Conservation (phyloP, 2,329 filamentous ascomycete species). For the Ceratocystiopsis minuta region DNA sequence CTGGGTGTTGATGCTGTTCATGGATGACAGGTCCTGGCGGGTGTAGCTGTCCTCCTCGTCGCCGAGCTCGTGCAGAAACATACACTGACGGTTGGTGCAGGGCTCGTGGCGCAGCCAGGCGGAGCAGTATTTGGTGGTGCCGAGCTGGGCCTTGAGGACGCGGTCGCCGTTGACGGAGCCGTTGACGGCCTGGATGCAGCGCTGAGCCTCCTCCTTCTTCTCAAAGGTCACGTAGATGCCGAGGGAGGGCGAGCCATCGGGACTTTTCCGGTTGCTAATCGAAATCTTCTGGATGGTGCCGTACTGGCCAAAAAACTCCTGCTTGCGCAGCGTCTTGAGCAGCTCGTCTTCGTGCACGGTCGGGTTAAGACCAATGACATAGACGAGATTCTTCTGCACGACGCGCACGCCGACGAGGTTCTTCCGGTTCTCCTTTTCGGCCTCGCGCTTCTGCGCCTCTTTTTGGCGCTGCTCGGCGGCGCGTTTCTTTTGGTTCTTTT, state of each 20-base stretch:
- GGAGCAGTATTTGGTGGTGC: conserved; percentile 97
- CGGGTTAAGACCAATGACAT: conserved; percentile 86
- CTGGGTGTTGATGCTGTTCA: conserved; percentile 77
- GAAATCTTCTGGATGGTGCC: conserved; percentile 98
- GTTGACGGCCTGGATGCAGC: conserved; percentile 82
- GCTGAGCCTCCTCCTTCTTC: conserved; percentile 72
- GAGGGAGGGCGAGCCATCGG: conserved; percentile 63
- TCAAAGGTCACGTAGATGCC: conserved; percentile 98
- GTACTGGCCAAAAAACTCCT: conserved; percentile 94
- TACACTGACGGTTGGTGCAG: conserved; percentile 91
- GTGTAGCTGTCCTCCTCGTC: conserved; percentile 96
- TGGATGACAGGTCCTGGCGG: conserved; percentile 79
- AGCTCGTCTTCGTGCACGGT: conserved; percentile 84
- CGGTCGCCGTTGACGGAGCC: conserved; percentile 83
- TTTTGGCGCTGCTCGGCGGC: conserved; percentile 72
- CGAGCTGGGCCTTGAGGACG: conserved; percentile 57
- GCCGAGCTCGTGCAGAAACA: conserved; percentile 96
- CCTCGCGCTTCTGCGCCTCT: conserved; percentile 89
- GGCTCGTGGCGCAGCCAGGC: conserved; percentile 88
- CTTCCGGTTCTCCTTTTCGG: conserved; percentile 87
- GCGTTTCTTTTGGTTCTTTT: conserved; percentile 86
- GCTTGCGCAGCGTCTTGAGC: conserved; percentile 72
- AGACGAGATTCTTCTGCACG: conserved; percentile 96
- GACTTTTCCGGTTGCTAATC: conserved; percentile 82
- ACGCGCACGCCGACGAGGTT: conserved; percentile 90